Base-by-base conservation (phyloP, 176 grass and related monocot genomes). In the Oryza punctata region DNA sequence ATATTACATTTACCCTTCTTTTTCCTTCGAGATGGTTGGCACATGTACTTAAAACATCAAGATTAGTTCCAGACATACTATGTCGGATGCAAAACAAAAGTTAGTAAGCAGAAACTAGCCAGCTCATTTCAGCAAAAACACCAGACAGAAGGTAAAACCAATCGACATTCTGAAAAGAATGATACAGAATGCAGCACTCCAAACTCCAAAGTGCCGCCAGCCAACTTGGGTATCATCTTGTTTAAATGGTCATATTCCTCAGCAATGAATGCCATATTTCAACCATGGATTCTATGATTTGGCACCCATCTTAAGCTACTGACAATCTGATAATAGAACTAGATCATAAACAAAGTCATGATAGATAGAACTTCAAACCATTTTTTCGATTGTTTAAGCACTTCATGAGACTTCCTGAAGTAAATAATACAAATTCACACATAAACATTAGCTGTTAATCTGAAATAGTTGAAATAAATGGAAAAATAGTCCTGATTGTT, bases 361-460 rank as follows among this genome's bases (percentile, higher is more conserved):
- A 24, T 11, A 60, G 14, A 52, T 66, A 52, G 40, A 41, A 75
- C 32, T 33, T 28, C 1, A 3, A 85, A 27, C 8, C 15, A 82
- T 3, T 18, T 26, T 19, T 73, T 5, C 15, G 38, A 74, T 60
- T 52, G 19, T 26, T 44, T 67, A 54, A 66, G 66, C 14, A 78
- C 11, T n/a, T 57, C 67, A 70, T 41, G 23, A 63, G 75, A 21
- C 3, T 50, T 65, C 63, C 23, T 27, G 21, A 72, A 41, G 18
- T 65, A 63, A 78, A 82, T 35, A 73, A 73, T 46, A 67, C 8
- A 52, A 72, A 69, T 37, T 21, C 66, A 85, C 72, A 27, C 78
- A 85, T 76, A 82, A 74, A 89, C 32, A 73, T 78, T 67, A 38
- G 3, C 7, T 25, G 83, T 77, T 67, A 90, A 82, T 78, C n/a